Conservation (phyloP, 345 rosid species). For the Theobroma cacao region DNA sequence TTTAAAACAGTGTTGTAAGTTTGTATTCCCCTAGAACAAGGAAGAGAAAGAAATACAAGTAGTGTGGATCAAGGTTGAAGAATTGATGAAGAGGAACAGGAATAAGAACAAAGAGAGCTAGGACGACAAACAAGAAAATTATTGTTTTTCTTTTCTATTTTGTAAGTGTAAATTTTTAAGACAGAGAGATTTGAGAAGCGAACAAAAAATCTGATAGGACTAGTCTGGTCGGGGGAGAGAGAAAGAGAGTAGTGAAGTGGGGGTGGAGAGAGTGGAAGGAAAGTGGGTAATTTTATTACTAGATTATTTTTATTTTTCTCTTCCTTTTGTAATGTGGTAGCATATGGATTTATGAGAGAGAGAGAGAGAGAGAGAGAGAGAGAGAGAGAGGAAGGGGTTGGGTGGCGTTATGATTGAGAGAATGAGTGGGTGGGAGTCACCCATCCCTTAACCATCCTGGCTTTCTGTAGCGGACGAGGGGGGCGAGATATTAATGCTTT, state of each 20-base stretch:
- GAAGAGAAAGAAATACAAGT: background rate
- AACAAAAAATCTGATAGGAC: constrained; percentile 36
- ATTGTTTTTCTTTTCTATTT: background rate
- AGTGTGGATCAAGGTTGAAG: constrained; percentile 18
- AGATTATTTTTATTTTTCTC: background rate
- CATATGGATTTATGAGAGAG: background rate
- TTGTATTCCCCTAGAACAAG: background rate
- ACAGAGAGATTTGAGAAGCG: constrained; percentile 29
- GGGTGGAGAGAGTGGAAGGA: background rate
- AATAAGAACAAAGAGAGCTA: constrained; percentile 21
- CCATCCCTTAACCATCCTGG: constrained; percentile 24
- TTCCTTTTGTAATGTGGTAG: background rate
- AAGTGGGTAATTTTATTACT: too few relatives aligned
- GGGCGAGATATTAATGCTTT: constrained; percentile 37
- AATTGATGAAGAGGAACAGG: constrained; percentile 11
- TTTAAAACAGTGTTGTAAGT: background rate
- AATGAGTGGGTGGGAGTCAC: constrained; percentile 58
- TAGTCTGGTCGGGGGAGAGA: constrained; percentile 40
- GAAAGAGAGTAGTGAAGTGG: constrained; percentile 14
- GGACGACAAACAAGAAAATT: constrained; percentile 17
- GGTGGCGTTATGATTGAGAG: constrained; percentile 41
- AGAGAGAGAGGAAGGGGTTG: constrained; percentile 12
- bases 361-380: background rate
- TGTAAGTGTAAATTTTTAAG: background rate
- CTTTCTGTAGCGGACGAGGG: constrained; percentile 54